These are phyloP conservation scores for Wickerhamomyces kurtzmanii DNA, from an alignment of 805 yeast species.

Conservation along the genomic window DNA sequence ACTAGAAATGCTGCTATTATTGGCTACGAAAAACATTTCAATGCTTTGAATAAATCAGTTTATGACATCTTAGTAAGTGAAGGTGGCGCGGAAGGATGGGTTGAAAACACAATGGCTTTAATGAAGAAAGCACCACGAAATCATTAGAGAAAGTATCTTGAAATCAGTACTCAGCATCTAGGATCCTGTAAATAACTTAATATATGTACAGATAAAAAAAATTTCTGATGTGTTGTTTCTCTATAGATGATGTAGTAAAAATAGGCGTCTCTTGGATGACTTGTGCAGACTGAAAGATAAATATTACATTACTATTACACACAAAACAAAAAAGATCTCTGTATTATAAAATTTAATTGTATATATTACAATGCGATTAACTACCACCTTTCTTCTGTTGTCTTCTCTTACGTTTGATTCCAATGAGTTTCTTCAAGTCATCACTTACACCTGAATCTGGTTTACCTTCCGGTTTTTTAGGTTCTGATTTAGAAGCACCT, in stretches of 20 bases:
- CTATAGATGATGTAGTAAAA: too few relatives aligned
- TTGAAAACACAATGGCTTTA: constrained; percentile 65
- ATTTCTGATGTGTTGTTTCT: too few relatives aligned
- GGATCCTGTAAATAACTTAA: too few relatives aligned
- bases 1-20: constrained; percentile 88
- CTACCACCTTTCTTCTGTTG: constrained; percentile 26
- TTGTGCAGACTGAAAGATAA: too few relatives aligned
- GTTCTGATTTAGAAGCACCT: constrained; percentile 15
- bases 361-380: not conserved
- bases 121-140: constrained; percentile 63
- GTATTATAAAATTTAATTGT: not conserved
- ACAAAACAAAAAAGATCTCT: constrained; percentile 1
- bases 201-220: too few relatives aligned
- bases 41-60: constrained; percentile 21
- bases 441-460: constrained; percentile 33
- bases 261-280: too few relatives aligned
- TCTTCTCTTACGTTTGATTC: constrained; percentile 59
- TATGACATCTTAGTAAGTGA: constrained; percentile 59
- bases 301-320: too few relatives aligned
- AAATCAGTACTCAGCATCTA: not conserved
- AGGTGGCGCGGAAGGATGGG: constrained; percentile 92
- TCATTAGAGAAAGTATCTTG: constrained; percentile 50
- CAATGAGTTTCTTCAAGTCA: constrained; percentile 54
- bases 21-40: constrained; percentile 39
- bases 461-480: constrained; percentile 9